phyloP scores from a whole-genome alignment of 2,329 filamentous ascomycete genomes.

The Podosphaera leucotricha region DNA sequence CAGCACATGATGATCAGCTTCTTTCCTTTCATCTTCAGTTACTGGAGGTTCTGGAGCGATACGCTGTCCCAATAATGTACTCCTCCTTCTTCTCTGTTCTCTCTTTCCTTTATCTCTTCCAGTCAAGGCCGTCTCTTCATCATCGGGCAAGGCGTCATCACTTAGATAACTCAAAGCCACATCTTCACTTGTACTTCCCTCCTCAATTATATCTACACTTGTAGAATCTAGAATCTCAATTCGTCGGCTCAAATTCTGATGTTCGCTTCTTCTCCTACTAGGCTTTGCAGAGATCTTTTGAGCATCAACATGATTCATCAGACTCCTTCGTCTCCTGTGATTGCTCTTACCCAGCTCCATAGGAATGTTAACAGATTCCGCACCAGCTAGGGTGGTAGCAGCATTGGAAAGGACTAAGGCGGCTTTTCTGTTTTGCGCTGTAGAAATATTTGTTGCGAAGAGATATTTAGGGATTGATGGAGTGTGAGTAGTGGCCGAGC shows the following conservation, averaged over 20 bases:
- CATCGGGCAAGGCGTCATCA: constrained; percentile 52
- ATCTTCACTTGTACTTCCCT: constrained; percentile 21
- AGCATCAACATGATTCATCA: constrained; percentile 11
- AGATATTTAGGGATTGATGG: too few relatives aligned
- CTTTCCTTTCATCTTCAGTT: constrained; percentile 46
- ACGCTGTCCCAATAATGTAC: constrained; percentile 45
- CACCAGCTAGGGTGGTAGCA: constrained; percentile 6
- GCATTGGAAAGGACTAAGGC: constrained; percentile 7
- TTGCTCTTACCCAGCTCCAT: constrained; percentile 12
- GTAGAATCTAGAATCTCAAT: constrained; percentile 7
- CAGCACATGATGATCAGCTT: constrained; percentile 52
- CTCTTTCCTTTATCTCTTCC: constrained; percentile 45
- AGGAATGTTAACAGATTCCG: constrained; percentile 5
- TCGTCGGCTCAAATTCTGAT: constrained; percentile 5
- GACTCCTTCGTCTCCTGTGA: constrained; percentile 14
- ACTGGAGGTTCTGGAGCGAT: constrained; percentile 35
- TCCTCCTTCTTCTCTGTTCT: constrained; percentile 39
- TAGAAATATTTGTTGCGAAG: too few relatives aligned
- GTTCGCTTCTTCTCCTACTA: constrained; percentile 3
- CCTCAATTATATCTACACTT: constrained; percentile 8
- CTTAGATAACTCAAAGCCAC: constrained; percentile 33
- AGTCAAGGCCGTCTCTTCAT: constrained; percentile 77
- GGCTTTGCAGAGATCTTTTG: background rate
- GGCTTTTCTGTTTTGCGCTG: too few relatives aligned
- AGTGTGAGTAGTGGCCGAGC: too few relatives aligned